These are phyloP conservation scores for Beauveria caledonica DNA, from an alignment of 2,329 filamentous ascomycete species.

Conservation along the genomic window DNA sequence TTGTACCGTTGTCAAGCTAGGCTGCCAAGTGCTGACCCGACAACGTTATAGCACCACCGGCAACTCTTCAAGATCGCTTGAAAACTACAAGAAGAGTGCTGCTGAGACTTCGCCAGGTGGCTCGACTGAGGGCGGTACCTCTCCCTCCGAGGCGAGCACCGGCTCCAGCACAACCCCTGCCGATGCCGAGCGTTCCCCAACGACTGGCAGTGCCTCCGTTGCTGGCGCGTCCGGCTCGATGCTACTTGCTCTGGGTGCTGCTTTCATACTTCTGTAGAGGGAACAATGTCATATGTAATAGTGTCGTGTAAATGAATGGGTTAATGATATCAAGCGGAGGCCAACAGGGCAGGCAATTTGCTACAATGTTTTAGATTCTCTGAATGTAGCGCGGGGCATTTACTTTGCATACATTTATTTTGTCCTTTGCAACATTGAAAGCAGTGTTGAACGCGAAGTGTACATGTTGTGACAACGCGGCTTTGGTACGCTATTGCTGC, in stretches of 20 bases:
- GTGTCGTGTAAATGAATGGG: not conserved
- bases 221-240: constrained; percentile 31
- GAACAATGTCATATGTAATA: not conserved
- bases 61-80: constrained; percentile 45
- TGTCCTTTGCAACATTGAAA: not conserved
- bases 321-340: constrained; percentile 6
- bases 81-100: constrained; percentile 37
- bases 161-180: constrained; percentile 7
- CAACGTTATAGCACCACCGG: constrained; percentile 26
- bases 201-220: constrained; percentile 17
- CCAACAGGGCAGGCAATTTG: not conserved
- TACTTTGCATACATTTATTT: not conserved
- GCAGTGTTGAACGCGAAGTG: not conserved
- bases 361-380: not conserved
- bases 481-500: not conserved
- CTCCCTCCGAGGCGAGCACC: constrained; percentile 15
- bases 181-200: constrained; percentile 11
- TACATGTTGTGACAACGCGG: not conserved
- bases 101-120: constrained; percentile 16
- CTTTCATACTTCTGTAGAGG: constrained; percentile 33
- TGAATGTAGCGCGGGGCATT: not conserved
- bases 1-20: not conserved
- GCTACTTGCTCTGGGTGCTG: constrained; percentile 34
- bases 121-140: constrained; percentile 7
- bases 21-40: constrained; percentile 19